Evolutionary conservation across 2,329 filamentous ascomycete genomes (phyloP).

Genomic region (Colletotrichum scovillei): DNA sequence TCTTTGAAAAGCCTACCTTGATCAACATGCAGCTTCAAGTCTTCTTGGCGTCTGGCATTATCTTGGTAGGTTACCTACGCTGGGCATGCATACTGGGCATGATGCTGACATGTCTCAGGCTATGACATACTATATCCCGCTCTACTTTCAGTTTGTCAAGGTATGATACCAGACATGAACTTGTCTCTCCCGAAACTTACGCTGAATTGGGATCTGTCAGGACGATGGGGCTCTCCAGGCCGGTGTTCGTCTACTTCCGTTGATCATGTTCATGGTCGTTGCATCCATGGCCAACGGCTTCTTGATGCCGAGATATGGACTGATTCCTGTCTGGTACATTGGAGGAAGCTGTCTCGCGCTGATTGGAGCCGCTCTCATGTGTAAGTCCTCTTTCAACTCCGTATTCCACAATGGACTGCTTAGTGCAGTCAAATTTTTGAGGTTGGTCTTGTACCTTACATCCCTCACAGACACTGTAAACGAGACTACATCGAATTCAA

Average conservation of each 20-base stretch:
- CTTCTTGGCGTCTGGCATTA: constrained; percentile 36
- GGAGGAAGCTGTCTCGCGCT: constrained; percentile 46
- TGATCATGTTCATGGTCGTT: constrained; percentile 49
- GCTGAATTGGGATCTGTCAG: neutral
- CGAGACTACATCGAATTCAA: constrained; percentile 38
- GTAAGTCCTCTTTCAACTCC: constrained; percentile 32
- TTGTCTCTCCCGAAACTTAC: neutral
- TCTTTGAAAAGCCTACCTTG: constrained; percentile 43
- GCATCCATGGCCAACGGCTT: constrained; percentile 49
- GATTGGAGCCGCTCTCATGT: constrained; percentile 47
- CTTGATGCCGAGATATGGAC: constrained; percentile 47
- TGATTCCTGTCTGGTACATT: constrained; percentile 52
- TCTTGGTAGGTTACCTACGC: constrained; percentile 24
- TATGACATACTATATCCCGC: constrained; percentile 56
- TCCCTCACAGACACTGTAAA: constrained; percentile 40
- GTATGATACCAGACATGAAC: neutral
- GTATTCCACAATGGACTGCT: neutral
- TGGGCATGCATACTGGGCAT: constrained; percentile 15
- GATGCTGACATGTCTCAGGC: neutral
- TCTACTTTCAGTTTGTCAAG: constrained; percentile 59
- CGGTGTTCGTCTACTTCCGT: constrained; percentile 51
- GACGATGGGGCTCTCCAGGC: constrained; percentile 51
- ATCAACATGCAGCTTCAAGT: constrained; percentile 37
- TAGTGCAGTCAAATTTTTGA: neutral
- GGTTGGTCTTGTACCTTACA: neutral